Percentiles rank a stretch among this genome's conserved stretches.
Conservation (phyloP, 306 rosid genomes). For the Castanospermum australe region DNA sequence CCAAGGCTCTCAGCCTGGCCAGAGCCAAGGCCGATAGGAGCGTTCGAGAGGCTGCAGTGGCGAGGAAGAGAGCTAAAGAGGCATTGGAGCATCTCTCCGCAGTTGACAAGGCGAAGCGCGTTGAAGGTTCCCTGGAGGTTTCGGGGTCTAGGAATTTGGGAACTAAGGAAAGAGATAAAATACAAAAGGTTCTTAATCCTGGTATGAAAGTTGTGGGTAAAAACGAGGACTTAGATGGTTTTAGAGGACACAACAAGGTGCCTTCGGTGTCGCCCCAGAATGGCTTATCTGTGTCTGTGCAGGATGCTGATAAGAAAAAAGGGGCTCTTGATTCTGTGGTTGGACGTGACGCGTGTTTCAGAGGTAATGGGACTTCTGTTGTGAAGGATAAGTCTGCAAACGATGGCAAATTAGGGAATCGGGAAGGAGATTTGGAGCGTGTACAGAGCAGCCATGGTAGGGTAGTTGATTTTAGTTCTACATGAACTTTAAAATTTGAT, state of each 20-base stretch:
- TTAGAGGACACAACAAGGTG: background rate
- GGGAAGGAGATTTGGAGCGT: slow-evolving; percentile 15
- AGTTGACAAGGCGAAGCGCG: slow-evolving; percentile 18
- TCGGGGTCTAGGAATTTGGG: slow-evolving; percentile 32
- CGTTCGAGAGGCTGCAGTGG: slow-evolving; percentile 47
- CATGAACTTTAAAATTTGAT: slow-evolving; percentile 12
- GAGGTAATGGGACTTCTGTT: slow-evolving; percentile 1
- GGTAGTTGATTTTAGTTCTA: slow-evolving; percentile 10
- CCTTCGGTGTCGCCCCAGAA: background rate
- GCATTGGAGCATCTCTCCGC: slow-evolving; percentile 39
- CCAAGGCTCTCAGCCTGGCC: slow-evolving; percentile 42
- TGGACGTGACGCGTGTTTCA: background rate
- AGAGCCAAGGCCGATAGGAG: slow-evolving; percentile 50
- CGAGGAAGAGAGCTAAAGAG: slow-evolving; percentile 55
- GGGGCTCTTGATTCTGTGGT: background rate
- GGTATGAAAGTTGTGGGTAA: background rate
- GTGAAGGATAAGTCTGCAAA: slow-evolving; percentile 30
- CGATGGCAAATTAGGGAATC: background rate
- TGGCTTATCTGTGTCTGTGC: background rate
- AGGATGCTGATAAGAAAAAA: slow-evolving; percentile 9
- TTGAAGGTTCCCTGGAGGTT: slow-evolving; percentile 19
- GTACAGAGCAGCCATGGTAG: slow-evolving; percentile 14
- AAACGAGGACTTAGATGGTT: background rate
- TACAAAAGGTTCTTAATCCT: background rate
- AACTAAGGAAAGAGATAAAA: background rate